Base-by-base conservation (phyloP, 75 land plant species). In the Selaginella tamariscina region DNA sequence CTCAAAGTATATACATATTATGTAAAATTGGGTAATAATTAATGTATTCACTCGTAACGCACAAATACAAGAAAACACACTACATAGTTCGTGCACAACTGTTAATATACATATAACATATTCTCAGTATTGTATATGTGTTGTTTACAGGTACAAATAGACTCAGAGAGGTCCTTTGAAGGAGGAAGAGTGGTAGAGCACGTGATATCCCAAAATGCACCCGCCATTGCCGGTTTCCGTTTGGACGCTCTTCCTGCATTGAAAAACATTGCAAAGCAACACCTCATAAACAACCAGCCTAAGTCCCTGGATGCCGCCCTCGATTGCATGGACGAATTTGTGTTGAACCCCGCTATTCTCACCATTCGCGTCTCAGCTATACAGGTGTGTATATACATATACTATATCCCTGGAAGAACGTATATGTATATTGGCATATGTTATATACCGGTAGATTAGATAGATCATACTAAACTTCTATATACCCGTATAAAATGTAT, bases 161-260 rank as follows among this genome's bases (percentile, higher is more conserved):
- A 87, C 56, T 72, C 71, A 55, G 91, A 90, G 68, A 79, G 80
- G 64, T 64, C 75, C n/a, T 68, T 24, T 18, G 77, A 72, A 33
- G 78, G 80, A 60, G 96, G 94, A 64, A 81, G 86, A 32, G 76
- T 82, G 62, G 69, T 94, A 55, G 96, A 90, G 68, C 96, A 85
- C 56, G 71, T 68, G 32, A 24, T 87, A 0, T 55, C 84, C 63
- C 85, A 80, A 55, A 76, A 71, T 56, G 75, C 80, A 18, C 81
- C 91, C 29, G 39, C 29, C 54, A 29, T 94, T 55, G 86, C 88
- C 56, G 98, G 98, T 29, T 94, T 89, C 67, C 85, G 98, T 18
- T 21, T 94, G 54, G 98, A 89, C 78, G 83, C 88, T 66, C 79
- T 87, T 56, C 75, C 62, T 72, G 91, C 86, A 54, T 81, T 94